Base-by-base conservation (phyloP, 345 rosid genomes). In the Cardamine occulta region DNA sequence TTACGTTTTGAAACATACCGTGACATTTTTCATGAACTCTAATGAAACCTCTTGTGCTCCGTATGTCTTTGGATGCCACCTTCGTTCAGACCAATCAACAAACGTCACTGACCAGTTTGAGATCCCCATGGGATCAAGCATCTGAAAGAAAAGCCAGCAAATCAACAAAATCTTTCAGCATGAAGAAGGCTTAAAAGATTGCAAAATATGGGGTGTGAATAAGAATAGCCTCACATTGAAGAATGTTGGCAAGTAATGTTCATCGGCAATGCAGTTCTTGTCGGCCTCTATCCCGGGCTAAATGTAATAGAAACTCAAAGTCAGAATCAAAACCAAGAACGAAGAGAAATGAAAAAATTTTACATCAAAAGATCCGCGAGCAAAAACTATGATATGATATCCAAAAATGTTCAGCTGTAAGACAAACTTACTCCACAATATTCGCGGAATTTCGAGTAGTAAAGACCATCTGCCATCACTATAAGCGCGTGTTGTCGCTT, bases 21-120 rank as follows among this genome's bases (percentile, higher is more conserved):
- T 88, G 44, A 95, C 83, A 70, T 92, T 92, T 85, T 68, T 88
- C 74, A 95, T 54, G 64, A 92, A 89, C 31, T 83, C 91, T 3
- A 79, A 74, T 3, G 85, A 83, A 44, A 90, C 62, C 63, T 95
- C 98, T 14, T 74, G 64, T 58, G 84, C 81, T 70, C 72, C 84
- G 68, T 87, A 88, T 4, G 91, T 88, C 81, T 89, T 95, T 29
- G 99, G 98, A 82, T 95, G 98, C 99, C 98, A 95, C 76, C 91
- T 95, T 80, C 93, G 84, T 83, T 95, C 99, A 14, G 97, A 95
- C 98, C 99, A 95, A 82, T 95, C 99, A 65, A 95, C 99, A 63
- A 87, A 89, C 12, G 99, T 95, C 39, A 88, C 94, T 0, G 99
- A 87, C 91, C 98, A 89, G 75, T 90, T 95, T 21, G 98, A 91